phyloP scores from a whole-genome alignment of 2,329 filamentous ascomycete species.

The Tricladium varicosporioides region DNA sequence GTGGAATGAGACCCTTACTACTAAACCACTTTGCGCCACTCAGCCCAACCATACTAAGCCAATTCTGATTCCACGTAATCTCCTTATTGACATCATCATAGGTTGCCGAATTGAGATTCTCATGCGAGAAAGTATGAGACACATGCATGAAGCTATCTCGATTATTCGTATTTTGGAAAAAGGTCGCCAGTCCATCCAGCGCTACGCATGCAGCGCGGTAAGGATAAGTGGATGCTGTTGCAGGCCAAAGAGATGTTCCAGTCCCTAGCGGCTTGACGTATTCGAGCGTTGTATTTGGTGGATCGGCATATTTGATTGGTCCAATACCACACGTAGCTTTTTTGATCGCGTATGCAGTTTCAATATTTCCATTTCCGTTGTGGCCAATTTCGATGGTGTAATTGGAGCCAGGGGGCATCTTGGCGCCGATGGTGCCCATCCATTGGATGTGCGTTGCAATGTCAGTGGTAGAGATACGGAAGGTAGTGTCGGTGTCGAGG shows the following conservation, averaged over 20 bases:
- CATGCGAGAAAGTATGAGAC: constrained; percentile 60
- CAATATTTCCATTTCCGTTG: constrained; percentile 51
- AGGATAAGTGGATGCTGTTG: constrained; percentile 17
- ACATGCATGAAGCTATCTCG: constrained; percentile 53
- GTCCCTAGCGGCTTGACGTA: constrained; percentile 46
- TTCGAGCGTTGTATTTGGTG: constrained; percentile 41
- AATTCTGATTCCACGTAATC: constrained; percentile 58
- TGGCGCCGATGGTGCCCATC: constrained; percentile 39
- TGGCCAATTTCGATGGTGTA: constrained; percentile 52
- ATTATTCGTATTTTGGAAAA: constrained; percentile 48
- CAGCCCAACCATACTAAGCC: constrained; percentile 52
- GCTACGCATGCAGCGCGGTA: constrained; percentile 40
- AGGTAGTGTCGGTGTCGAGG: constrained; percentile 43
- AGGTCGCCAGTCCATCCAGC: constrained; percentile 44
- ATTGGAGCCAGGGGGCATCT: constrained; percentile 46
- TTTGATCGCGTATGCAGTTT: constrained; percentile 18
- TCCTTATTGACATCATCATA: constrained; percentile 54
- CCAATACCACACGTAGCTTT: constrained; percentile 9
- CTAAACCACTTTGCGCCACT: constrained; percentile 46
- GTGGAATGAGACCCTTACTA: constrained; percentile 54
- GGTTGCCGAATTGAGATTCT: constrained; percentile 56
- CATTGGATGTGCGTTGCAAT: constrained; percentile 43
- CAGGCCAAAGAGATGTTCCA: constrained; percentile 46
- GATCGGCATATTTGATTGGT: constrained; percentile 42
- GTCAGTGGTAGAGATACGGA: constrained; percentile 47